Percentiles rank a stretch among this genome's conserved stretches.
Evolutionary conservation across 768 basidiomycete genomes (phyloP).

Genomic region (Agrocybe praecox): DNA sequence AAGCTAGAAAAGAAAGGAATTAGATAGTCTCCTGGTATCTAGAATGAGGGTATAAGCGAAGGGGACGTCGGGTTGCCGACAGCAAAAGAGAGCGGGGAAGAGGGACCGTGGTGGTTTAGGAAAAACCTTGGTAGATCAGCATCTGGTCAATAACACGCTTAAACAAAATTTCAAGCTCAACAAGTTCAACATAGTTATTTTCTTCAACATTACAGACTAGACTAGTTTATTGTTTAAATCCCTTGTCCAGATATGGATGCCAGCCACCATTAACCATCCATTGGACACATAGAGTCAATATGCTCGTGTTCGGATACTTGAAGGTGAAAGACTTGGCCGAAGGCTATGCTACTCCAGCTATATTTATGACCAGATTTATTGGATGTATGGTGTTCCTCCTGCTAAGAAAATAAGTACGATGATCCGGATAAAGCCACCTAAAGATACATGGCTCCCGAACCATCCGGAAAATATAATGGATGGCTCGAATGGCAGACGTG

Average conservation of each 20-base stretch:
- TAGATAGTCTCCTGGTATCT: constrained; percentile 3
- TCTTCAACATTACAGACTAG: too few species aligned
- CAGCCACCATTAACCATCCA: too few species aligned
- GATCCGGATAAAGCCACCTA: neutral
- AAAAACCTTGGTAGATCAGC: constrained; percentile 12
- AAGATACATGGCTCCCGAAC: neutral
- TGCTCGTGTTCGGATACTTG: too few species aligned
- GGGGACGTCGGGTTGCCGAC: constrained; percentile 10
- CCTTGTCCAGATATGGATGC: neutral
- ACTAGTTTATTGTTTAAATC: neutral
- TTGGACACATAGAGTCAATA: too few species aligned
- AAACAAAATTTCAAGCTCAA: too few species aligned
- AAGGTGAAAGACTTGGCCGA: neutral
- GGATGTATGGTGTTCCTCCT: too few species aligned
- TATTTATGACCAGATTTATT: too few species aligned
- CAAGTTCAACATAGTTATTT: too few species aligned
- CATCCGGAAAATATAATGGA: neutral
- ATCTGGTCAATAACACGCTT: constrained; percentile 1
- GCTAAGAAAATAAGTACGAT: too few species aligned
- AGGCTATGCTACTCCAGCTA: neutral
- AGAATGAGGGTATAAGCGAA: constrained; percentile 8
- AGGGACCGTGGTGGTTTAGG: constrained; percentile 24
- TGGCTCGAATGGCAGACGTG: neutral
- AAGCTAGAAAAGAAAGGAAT: constrained; percentile 6
- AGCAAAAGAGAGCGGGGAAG: constrained; percentile 14